Percentiles rank a stretch among this genome's conserved stretches.
Evolutionary conservation across 495 filamentous ascomycete genomes (phyloP).

Genomic region (Talaromyces adpressus): DNA sequence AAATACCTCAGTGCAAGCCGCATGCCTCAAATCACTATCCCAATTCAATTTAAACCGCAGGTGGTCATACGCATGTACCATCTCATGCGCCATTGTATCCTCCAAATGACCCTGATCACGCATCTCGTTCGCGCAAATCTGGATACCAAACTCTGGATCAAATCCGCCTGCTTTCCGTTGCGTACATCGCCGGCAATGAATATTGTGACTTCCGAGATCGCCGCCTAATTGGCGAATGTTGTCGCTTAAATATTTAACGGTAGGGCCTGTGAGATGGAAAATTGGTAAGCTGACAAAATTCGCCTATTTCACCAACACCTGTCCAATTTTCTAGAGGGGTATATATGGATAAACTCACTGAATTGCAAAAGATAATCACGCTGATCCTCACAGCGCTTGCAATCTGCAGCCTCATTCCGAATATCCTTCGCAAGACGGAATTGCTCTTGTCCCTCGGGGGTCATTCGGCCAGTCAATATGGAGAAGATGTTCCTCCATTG

Average conservation of each 20-base stretch:
- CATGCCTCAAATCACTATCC: conserved; percentile 70
- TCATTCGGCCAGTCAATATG: conserved; percentile 65
- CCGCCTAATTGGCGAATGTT: conserved; percentile 73
- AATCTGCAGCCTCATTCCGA: conserved; percentile 62
- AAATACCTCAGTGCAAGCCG: conserved; percentile 88
- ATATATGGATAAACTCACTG: conserved; percentile 35
- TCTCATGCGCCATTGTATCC: conserved; percentile 93
- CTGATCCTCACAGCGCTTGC: conserved; percentile 67
- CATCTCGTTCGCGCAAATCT: conserved; percentile 86
- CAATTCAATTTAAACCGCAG: conserved; percentile 84
- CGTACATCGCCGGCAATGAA: conserved; percentile 74
- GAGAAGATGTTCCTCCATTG: conserved; percentile 77
- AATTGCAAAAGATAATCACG: conserved; percentile 73
- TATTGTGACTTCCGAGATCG: conserved; percentile 62
- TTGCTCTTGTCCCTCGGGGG: conserved; percentile 56
- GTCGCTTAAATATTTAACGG: conserved; percentile 74
- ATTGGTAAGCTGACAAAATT: neutral
- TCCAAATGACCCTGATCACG: conserved; percentile 68
- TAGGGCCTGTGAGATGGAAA: conserved; percentile 52
- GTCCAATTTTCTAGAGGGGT: neutral
- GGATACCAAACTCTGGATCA: conserved; percentile 72
- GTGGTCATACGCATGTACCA: conserved; percentile 96
- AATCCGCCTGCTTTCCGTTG: conserved; percentile 69
- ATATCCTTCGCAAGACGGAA: conserved; percentile 64
- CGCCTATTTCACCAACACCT: neutral